A percentile compares a stretch with the other conserved stretches of the same genome.
phyloP scores from a whole-genome alignment of 2,329 filamentous ascomycete genomes.

The Aspergillus ustus region DNA sequence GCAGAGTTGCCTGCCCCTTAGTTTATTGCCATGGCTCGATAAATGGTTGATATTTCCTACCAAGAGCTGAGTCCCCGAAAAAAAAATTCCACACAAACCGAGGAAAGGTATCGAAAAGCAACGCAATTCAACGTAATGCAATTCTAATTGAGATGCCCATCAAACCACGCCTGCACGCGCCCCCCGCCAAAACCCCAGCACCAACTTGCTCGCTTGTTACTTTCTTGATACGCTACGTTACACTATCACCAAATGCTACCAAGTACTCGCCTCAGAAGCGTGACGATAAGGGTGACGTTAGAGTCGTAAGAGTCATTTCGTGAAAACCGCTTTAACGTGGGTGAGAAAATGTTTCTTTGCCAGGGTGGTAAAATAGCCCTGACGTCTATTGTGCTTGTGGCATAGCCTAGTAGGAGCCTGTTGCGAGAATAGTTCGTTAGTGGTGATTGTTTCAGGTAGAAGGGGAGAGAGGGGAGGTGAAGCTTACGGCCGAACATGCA shows the following conservation, averaged over 20 bases:
- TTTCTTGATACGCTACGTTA: not conserved
- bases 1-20: not conserved
- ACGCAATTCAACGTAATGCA: not conserved
- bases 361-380: constrained; percentile 1
- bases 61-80: not conserved
- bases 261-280: not conserved
- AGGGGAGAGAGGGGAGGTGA: not conserved
- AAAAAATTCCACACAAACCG: not conserved
- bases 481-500: constrained; percentile 83
- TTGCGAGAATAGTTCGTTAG: constrained; percentile 5
- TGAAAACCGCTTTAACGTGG: constrained; percentile 9
- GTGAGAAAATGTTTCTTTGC: constrained; percentile 1
- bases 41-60: not conserved
- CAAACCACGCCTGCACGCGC: not conserved
- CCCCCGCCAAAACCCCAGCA: not conserved
- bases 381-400: not conserved
- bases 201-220: constrained; percentile 2
- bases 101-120: not conserved
- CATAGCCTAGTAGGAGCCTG: constrained; percentile 36
- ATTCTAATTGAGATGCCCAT: constrained; percentile 1
- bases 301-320: constrained; percentile 20
- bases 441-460: not conserved
- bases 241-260: not conserved
- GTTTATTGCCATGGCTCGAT: not conserved
- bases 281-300: constrained; percentile 11